Evolutionary conservation across 371 early-diverging fungal species (phyloP).

Genomic region (Mucor mucedo): DNA sequence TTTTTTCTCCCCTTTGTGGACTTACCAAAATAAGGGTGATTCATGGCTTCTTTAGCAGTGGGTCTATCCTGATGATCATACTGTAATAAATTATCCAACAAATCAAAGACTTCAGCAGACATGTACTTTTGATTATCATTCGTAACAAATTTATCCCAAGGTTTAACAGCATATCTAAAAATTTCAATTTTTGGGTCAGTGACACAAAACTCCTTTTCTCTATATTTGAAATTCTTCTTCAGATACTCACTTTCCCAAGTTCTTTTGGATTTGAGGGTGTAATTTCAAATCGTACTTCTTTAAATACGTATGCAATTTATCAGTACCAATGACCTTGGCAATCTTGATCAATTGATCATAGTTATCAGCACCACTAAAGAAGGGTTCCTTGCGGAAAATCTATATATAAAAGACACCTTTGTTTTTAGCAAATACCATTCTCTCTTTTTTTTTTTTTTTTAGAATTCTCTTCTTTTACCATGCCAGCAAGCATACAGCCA

Average conservation of each 20-base stretch:
- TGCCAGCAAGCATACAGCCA: conserved; percentile 99
- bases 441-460: too few species aligned
- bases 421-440: too few species aligned
- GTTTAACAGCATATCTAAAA: conserved; percentile 82
- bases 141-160: conserved; percentile 92
- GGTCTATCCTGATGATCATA: conserved; percentile 98
- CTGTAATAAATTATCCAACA: conserved; percentile 91
- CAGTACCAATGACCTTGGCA: conserved; percentile 95
- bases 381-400: too few species aligned
- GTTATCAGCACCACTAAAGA: too few species aligned
- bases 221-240: not conserved
- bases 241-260: conserved; percentile 63
- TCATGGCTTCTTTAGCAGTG: conserved; percentile 74
- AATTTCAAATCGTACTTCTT: conserved; percentile 95
- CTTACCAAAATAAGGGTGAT: conserved; percentile 83
- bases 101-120: conserved; percentile 91
- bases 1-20: not conserved
- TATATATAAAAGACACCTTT: too few species aligned
- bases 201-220: not conserved
- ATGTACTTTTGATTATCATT: conserved; percentile 91
- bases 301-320: conserved; percentile 88
- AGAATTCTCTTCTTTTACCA: conserved; percentile 42
- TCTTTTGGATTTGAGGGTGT: conserved; percentile 85
- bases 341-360: conserved; percentile 65
- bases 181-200: not conserved